Evolutionary conservation across 495 filamentous ascomycete species (phyloP).

Genomic region (Acidiella bohemica): DNA sequence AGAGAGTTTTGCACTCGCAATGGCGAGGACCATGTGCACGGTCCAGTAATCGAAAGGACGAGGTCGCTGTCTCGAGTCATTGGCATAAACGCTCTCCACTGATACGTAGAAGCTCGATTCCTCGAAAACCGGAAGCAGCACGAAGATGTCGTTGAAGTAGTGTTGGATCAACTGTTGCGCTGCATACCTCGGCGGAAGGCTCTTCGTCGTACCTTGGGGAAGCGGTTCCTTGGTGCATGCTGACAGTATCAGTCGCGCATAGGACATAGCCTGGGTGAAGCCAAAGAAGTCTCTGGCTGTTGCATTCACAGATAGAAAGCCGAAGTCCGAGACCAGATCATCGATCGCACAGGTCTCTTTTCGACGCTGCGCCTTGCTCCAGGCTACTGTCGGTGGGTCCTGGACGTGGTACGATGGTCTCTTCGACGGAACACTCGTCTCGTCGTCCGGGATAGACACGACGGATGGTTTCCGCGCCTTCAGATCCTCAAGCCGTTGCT

Average conservation of each 20-base stretch:
- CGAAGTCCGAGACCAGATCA: constrained; percentile 34
- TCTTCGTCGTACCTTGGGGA: constrained; percentile 41
- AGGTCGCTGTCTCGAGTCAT: constrained; percentile 43
- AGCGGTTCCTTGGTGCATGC: constrained; percentile 53
- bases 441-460: constrained; percentile 25
- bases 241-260: constrained; percentile 67
- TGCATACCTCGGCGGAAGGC: constrained; percentile 51
- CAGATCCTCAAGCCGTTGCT: constrained; percentile 53
- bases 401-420: constrained; percentile 20
- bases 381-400: constrained; percentile 14
- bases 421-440: constrained; percentile 21
- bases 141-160: constrained; percentile 69
- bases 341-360: constrained; percentile 32
- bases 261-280: constrained; percentile 70
- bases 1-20: constrained; percentile 59
- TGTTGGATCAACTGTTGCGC: constrained; percentile 57
- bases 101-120: constrained; percentile 62
- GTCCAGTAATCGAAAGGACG: constrained; percentile 69
- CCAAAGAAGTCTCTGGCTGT: constrained; percentile 85
- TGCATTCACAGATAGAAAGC: constrained; percentile 58
- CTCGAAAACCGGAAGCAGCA: constrained; percentile 64
- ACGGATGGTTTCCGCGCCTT: constrained; percentile 37
- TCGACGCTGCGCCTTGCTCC: constrained; percentile 21
- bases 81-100: constrained; percentile 64
- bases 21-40: constrained; percentile 77